Percentiles rank a stretch among this genome's conserved stretches.
phyloP scores from a whole-genome alignment of 305 asterid genomes.

The Fraxinus baroniana region DNA sequence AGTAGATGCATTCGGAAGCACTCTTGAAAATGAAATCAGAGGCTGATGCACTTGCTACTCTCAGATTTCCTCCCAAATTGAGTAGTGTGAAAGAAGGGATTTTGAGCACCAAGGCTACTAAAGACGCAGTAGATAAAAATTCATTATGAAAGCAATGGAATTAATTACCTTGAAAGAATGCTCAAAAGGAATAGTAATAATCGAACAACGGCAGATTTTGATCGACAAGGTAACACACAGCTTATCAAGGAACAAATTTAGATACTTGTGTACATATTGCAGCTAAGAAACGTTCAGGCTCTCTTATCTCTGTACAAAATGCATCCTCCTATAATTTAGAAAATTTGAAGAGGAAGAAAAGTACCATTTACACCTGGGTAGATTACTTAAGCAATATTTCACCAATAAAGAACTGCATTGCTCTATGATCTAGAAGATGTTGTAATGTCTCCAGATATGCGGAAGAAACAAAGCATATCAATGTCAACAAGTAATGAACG shows the following conservation, averaged over 20 bases:
- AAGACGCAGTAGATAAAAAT: background rate
- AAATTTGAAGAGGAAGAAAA: background rate
- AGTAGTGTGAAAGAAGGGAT: background rate
- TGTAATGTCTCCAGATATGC: no score
- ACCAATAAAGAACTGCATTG: background rate
- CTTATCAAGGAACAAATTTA: background rate
- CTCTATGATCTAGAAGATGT: no score
- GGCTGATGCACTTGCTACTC: background rate
- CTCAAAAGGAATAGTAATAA: background rate
- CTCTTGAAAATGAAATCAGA: background rate
- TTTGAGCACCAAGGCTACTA: background rate
- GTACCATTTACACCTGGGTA: background rate
- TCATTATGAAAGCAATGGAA: background rate
- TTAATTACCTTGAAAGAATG: background rate
- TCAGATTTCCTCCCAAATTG: background rate
- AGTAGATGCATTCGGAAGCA: background rate
- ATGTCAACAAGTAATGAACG: background rate
- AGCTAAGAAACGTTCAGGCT: background rate
- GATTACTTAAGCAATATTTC: background rate
- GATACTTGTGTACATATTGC: background rate
- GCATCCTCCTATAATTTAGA: background rate
- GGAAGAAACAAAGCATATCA: background rate
- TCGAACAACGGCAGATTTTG: background rate
- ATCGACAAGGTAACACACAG: background rate
- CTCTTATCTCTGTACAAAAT: background rate